Evolutionary conservation across 495 filamentous ascomycete species (phyloP).

Genomic region (Neurospora sp.): DNA sequence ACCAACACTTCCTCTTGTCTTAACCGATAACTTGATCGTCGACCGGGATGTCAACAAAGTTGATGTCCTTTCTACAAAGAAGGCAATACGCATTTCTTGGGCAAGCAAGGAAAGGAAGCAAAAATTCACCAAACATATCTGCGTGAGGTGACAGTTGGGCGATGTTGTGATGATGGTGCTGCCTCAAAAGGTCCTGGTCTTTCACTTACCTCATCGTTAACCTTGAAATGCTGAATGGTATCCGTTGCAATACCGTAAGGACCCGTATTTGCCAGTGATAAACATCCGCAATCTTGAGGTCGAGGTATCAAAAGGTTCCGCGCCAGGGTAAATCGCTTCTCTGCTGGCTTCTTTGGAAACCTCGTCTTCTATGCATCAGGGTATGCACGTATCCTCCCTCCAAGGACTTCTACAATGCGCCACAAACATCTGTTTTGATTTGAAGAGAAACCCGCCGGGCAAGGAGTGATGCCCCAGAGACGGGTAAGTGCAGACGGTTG

Average conservation of each 20-base stretch:
- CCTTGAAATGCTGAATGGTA: not conserved
- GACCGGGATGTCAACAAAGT: not conserved
- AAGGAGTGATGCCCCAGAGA: conserved; percentile 12
- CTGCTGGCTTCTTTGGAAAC: conserved; percentile 11
- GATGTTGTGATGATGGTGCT: not conserved
- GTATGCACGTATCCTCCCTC: conserved; percentile 24
- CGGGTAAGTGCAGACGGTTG: conserved; percentile 23
- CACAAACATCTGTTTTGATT: conserved; percentile 20
- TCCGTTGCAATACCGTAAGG: not conserved
- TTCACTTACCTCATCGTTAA: not conserved
- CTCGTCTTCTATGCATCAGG: conserved; percentile 24
- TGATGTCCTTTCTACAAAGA: not conserved
- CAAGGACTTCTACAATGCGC: conserved; percentile 17
- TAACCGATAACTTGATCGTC: not conserved
- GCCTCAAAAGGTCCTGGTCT: not conserved
- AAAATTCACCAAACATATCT: not conserved
- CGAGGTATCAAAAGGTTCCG: conserved; percentile 7
- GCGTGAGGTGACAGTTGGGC: not conserved
- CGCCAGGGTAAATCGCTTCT: conserved; percentile 2
- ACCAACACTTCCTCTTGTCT: conserved; percentile 11
- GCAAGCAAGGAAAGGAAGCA: not conserved
- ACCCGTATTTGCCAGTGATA: not conserved
- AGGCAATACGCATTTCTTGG: not conserved
- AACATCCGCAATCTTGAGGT: conserved; percentile 4
- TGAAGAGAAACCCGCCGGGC: conserved; percentile 13